Conservation (phyloP, 331 rosid genomes). For the Ulmus americana region DNA sequence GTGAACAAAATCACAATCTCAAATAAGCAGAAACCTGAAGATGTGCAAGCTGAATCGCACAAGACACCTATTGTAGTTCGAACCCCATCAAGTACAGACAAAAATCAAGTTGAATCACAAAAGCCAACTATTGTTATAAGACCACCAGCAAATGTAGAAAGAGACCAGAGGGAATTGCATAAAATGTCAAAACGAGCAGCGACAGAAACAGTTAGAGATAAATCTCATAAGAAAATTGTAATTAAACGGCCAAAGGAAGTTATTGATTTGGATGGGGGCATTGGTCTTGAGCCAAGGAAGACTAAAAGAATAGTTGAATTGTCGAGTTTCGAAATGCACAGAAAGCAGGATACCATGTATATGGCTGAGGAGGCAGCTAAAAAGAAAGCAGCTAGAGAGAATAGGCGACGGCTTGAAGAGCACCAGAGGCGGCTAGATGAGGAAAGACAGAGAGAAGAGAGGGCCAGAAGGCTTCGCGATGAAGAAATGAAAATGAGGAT, state of each 20-base stretch:
- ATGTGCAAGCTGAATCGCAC: constrained; percentile 35
- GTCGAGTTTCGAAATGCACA: constrained; percentile 54
- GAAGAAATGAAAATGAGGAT: constrained; percentile 64
- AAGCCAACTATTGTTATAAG: constrained; percentile 59
- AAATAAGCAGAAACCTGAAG: constrained; percentile 59
- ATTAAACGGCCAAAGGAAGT: constrained; percentile 71
- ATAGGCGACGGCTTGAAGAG: constrained; percentile 68
- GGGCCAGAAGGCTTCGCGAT: constrained; percentile 47
- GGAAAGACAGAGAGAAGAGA: constrained; percentile 51
- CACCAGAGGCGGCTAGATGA: constrained; percentile 63
- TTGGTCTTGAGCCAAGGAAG: constrained; percentile 56
- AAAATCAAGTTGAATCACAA: constrained; percentile 31
- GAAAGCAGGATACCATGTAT: constrained; percentile 48
- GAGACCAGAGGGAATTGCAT: constrained; percentile 40
- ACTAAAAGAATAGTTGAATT: constrained; percentile 81
- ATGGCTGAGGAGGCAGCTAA: constrained; percentile 39
- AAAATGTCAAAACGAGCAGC: constrained; percentile 38
- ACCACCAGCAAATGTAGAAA: constrained; percentile 60
- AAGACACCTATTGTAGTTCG: constrained; percentile 33
- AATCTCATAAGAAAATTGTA: constrained; percentile 66
- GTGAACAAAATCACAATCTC: constrained; percentile 61
- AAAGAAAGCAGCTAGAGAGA: constrained; percentile 50
- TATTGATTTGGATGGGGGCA: constrained; percentile 54
- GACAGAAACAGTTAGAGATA: constrained; percentile 53
- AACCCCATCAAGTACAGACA: constrained; percentile 23